Base-by-base conservation (phyloP, 2,329 filamentous ascomycete species). In the Cordyceps tenuipes region DNA sequence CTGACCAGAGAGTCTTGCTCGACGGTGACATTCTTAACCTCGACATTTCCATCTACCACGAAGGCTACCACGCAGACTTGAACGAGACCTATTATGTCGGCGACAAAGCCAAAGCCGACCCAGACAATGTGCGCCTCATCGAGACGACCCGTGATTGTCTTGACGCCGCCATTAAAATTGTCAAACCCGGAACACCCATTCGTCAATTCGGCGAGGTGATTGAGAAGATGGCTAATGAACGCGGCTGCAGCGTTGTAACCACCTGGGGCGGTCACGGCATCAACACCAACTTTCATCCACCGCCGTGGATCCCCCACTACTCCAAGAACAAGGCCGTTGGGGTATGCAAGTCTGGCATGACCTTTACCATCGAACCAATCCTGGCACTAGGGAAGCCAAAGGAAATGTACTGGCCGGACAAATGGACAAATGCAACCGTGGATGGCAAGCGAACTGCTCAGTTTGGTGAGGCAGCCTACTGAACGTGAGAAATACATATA, bases 21-120 rank as follows among this genome's bases (percentile, higher is more conserved):
- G 92, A 99, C 66, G 94, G 94, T 63, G 94, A 99, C 69, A 97
- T 99, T 65, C 77, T 99, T 69, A 99, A 99, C 76, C 91, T 99
- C 65, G 94, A 99, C 68, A 90, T 99, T 6, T 92, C 91, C 1
- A 78, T 99, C 48, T 99, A 95, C 75, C 91, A 97, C 72, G 89
- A 87, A 62, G 94, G 94, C 57, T 97, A 93, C 77, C 94, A 99
- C 71, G 91, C 91, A 59, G 94, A 99, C 72, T 78, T 99, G 60
- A 99, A 99, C 77, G 94, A 99, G 77, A 99, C 94, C 13, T 99
- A 97, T 77, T 99, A 99, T 72, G 89, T 99, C 51, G 94, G 94
- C 60, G 89, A 94, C 66, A 91, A 89, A 70, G 90, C 94, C 44
- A 83, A 84, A 68, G 85, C 89, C 8, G 87, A 97, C 68, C 85